Evolutionary conservation across 768 basidiomycete genomes (phyloP), one percentile per base, ranked within the genome.

Genomic region (Cyclocybe aegerita): DNA sequence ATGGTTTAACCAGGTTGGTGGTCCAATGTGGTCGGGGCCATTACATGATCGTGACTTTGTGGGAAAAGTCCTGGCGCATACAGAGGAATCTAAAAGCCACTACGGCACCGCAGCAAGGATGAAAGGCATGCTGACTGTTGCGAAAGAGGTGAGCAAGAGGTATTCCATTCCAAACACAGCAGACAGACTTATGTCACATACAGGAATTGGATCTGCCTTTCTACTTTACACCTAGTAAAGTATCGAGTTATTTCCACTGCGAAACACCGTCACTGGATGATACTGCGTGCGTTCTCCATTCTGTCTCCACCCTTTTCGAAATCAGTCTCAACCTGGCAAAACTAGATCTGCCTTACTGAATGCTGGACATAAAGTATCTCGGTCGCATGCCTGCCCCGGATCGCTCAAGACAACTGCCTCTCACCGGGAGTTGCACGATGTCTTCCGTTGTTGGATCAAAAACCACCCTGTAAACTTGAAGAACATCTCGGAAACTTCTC

Each of bases 1-100:
- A 15, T 34, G 9, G 4, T 8, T 39, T 39, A 16, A 23, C 17
- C 29, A 96, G 93, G 64, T 94, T 33, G 92, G 89, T 14, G 97
- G 97, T 1, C 97, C 97, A 0, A 95, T 99, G 90, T 98, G 97
- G 97, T 85, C 88, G 4, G 94, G 88, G 1, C 82, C 87, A 1
- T 69, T 99, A 16, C 97, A 99, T 61, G 80, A 93, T 62, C 58
- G 71, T 1, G 74, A 72, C 5, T 99, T 98, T 59, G 77, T 93
- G 4, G 65, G 70, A n/a, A 81, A 81, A 55, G 85, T 96, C 10
- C 71, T 97, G 30, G 73, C 79, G 15, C 89, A 94, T 60, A 72
- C 95, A 9, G 82, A 86, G 49, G 67, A 64, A 11, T 79, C 86
- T 54, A 65, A 79, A 54, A 72, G 75, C 36, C 77, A 77, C 36